A percentile compares a stretch with the other conserved stretches of the same genome.
These are phyloP conservation scores for Stemphylium vesicarium DNA, from an alignment of 2,329 filamentous ascomycete species.

Conservation along the genomic window DNA sequence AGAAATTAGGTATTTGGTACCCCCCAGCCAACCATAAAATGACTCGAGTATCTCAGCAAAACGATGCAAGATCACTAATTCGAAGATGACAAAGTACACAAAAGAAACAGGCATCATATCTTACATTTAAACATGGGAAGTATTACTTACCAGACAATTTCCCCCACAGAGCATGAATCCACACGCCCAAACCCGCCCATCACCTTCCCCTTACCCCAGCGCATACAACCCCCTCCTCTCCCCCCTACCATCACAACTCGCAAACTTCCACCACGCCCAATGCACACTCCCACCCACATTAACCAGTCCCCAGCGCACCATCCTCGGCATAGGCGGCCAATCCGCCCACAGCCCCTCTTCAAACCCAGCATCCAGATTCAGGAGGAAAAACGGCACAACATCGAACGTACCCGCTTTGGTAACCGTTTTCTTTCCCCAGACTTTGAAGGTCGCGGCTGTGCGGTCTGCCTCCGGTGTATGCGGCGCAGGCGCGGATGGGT, in stretches of 20 bases:
- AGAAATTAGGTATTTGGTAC: no score
- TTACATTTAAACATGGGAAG: no score
- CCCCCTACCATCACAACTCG: slow-evolving; percentile 64
- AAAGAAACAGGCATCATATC: no score
- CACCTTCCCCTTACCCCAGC: background rate
- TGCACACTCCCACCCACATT: slow-evolving; percentile 65
- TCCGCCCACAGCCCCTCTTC: slow-evolving; percentile 66
- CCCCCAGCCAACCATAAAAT: no score
- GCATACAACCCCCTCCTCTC: slow-evolving; percentile 55
- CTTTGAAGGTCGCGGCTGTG: slow-evolving; percentile 62
- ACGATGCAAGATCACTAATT: no score
- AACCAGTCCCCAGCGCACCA: slow-evolving; percentile 65
- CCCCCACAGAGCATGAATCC: no score
- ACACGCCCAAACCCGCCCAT: background rate
- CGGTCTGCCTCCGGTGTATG: slow-evolving; percentile 52
- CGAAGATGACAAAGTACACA: no score
- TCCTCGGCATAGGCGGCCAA: slow-evolving; percentile 70
- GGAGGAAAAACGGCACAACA: slow-evolving; percentile 68
- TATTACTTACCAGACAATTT: no score
- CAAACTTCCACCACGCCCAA: slow-evolving; percentile 68
- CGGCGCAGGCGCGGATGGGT: slow-evolving; percentile 59
- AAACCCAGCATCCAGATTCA: slow-evolving; percentile 66
- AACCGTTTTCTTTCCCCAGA: slow-evolving; percentile 69
- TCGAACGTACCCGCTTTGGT: slow-evolving; percentile 65
- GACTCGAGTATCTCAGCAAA: no score